Conservation (phyloP, 306 rosid genomes). For the Calophaca sinica region DNA sequence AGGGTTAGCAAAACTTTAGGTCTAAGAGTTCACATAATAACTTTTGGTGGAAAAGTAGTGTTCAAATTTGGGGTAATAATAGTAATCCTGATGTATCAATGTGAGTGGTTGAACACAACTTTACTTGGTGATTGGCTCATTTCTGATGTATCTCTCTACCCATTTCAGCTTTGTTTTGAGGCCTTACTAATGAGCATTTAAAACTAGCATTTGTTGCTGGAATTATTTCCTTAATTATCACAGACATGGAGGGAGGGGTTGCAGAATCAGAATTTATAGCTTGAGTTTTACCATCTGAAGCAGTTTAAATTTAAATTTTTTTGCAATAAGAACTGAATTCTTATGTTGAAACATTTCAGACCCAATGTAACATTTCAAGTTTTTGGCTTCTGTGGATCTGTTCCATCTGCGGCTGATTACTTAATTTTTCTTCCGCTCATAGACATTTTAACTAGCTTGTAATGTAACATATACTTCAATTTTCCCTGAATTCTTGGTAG, state of each 20-base stretch:
- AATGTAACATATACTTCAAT: neutral
- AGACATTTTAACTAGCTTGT: neutral
- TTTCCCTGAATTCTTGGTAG: constrained; percentile 14
- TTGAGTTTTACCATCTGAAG: constrained; percentile 23
- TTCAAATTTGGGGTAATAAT: constrained; percentile 26
- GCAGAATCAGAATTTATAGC: constrained; percentile 20
- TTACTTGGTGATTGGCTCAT: constrained; percentile 10
- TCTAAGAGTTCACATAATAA: constrained; percentile 15
- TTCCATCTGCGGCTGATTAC: neutral
- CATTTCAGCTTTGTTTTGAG: constrained; percentile 11
- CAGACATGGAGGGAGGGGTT: neutral
- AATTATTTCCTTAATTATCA: constrained; percentile 24
- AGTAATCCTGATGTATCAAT: neutral
- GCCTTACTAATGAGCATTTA: neutral
- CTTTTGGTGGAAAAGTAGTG: constrained; percentile 18
- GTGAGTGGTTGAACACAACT: constrained; percentile 28
- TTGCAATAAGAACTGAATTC: constrained; percentile 8
- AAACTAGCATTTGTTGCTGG: constrained; percentile 21
- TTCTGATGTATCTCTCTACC: constrained; percentile 19
- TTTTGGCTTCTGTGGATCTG: constrained; percentile 22
- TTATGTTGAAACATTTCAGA: neutral
- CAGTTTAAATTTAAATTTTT: neutral
- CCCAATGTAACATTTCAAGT: neutral
- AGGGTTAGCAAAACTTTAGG: neutral
- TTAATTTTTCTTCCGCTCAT: neutral